Evolutionary conservation across 352 stramenopile genomes (phyloP), one percentile per base, ranked within the genome.

Genomic region (Phytophthora fragariae): DNA sequence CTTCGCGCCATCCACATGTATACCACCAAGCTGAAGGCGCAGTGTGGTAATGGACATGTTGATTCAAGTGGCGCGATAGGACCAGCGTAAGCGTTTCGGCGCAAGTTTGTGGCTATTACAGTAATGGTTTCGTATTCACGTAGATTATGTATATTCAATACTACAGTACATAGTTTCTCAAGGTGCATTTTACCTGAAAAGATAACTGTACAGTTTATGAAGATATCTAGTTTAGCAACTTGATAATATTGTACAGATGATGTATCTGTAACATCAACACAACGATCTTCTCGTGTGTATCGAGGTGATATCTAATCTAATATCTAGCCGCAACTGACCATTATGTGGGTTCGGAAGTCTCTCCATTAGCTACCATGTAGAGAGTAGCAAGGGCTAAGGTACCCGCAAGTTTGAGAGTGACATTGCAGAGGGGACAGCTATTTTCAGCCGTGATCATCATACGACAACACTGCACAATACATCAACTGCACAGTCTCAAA

Each of bases 51-150:
- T 62, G 53, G 24, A 12, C 19, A 8, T 47, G 15, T 70, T 57
- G 47, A 41, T 65, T 75, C 46, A 72, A 72, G 62, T 75, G 56
- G 46, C 44, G 47, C 21, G 35, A 70, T 65, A 46, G 44, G 68
- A 64, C 54, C 66, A 70, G 61, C 33, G n/a, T 14, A 44, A 72
- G 44, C 57, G 57, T 61, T 66, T 12, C 35, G 29, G 29, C 29
- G 4, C 27, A 31, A 31, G 29, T 31, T 31, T 31, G 4, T 31
- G 29, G 29, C 29, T 7, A 31, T 31, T 31, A 31, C 29, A 31
- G 29, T 31, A 31, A 31, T 29, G 27, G 27, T 29, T 29, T 29
- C 27, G 27, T 2, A 4, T 3, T 29, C 27, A 29, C 27, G 27
- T 7, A 31, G 27, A 31, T 31, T 29, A 31, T 0, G 5, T 6